Evolutionary conservation across 495 filamentous ascomycete species (phyloP).

Genomic region (Viridothelium virens): DNA sequence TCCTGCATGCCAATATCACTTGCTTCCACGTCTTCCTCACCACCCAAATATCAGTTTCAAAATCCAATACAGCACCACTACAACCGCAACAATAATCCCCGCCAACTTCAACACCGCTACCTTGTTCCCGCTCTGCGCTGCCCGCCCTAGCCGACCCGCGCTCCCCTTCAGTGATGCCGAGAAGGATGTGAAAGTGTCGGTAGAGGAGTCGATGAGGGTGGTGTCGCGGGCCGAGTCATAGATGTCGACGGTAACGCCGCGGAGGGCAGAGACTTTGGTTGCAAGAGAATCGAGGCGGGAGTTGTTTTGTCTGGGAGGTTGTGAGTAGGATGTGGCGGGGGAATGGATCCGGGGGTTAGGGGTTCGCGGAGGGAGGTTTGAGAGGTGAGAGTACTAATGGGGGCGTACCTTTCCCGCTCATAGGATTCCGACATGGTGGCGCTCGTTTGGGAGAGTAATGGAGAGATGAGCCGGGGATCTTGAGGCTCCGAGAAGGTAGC

Average conservation of each 20-base stretch:
- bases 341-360: not conserved
- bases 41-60: conserved; percentile 26
- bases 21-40: not conserved
- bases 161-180: conserved; percentile 69
- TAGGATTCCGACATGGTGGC: conserved; percentile 81
- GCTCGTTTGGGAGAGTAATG: not conserved
- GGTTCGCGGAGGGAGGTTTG: not conserved
- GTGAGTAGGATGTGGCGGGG: conserved; percentile 11
- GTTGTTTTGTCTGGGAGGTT: conserved; percentile 72
- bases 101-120: conserved; percentile 83
- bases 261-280: conserved; percentile 80
- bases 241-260: conserved; percentile 96
- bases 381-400: conserved; percentile 2
- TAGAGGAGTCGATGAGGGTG: conserved; percentile 73
- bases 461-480: not conserved
- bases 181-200: conserved; percentile 59
- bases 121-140: conserved; percentile 86
- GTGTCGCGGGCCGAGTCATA: conserved; percentile 89
- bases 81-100: conserved; percentile 67
- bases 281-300: conserved; percentile 85
- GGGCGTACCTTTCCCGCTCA: conserved; percentile 70
- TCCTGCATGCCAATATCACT: conserved; percentile 1
- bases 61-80: conserved; percentile 65
- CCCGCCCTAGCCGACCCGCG: conserved; percentile 76
- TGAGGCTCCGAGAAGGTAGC: not conserved